phyloP scores from a whole-genome alignment of 768 basidiomycete species.

The Ramaria sp. region DNA sequence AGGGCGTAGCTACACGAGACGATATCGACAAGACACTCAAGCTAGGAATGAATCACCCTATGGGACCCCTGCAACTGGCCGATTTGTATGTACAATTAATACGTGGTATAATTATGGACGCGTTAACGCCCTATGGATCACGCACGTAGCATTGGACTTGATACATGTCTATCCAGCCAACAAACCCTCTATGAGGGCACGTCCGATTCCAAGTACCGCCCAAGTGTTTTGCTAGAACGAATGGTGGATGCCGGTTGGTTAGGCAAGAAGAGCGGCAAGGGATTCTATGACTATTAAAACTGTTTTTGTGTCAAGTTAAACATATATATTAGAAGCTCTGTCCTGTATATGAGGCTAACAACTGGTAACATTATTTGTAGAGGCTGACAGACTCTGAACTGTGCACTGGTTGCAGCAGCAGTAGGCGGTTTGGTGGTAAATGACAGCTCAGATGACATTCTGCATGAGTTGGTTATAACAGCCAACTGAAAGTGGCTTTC shows the following conservation, averaged over 20 bases:
- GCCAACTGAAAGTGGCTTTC: too few species aligned
- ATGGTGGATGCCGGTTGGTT: slow-evolving; percentile 98
- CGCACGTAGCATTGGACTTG: slow-evolving; percentile 75
- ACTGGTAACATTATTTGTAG: too few species aligned
- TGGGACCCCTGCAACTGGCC: slow-evolving; percentile 80
- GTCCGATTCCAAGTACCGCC: slow-evolving; percentile 90
- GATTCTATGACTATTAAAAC: slow-evolving; percentile 79
- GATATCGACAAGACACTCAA: slow-evolving; percentile 94
- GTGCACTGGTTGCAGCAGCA: too few species aligned
- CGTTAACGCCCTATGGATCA: not conserved
- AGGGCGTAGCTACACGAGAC: slow-evolving; percentile 87
- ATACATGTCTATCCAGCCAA: slow-evolving; percentile 92
- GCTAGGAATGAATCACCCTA: slow-evolving; percentile 90
- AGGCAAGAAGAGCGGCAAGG: slow-evolving; percentile 86
- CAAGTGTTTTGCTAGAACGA: slow-evolving; percentile 76
- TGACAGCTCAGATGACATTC: too few species aligned
- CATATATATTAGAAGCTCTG: too few species aligned
- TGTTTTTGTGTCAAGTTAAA: too few species aligned
- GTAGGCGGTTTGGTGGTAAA: too few species aligned
- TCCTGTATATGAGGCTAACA: too few species aligned
- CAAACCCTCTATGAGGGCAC: slow-evolving; percentile 83
- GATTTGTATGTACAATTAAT: slow-evolving; percentile 23
- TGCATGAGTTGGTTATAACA: too few species aligned
- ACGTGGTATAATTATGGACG: not conserved
- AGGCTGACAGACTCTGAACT: too few species aligned